These are phyloP conservation scores for Sporothrix brunneoviolacea DNA, from an alignment of 2,329 filamentous ascomycete genomes.

Conservation along the genomic window DNA sequence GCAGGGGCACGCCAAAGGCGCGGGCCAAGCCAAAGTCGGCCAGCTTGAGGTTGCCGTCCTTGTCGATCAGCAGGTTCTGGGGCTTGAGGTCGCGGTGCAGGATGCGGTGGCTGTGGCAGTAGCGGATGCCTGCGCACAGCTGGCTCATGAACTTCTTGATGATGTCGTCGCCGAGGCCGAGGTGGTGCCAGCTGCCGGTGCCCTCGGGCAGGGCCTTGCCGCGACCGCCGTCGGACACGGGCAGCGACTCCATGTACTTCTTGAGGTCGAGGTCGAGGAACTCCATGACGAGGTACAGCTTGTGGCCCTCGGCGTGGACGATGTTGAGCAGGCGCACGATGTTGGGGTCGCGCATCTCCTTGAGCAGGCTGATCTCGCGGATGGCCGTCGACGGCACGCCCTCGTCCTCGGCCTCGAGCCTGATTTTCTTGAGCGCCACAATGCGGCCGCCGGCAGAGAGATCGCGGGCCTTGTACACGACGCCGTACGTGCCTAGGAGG, in stretches of 20 bases:
- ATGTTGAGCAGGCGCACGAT: constrained; percentile 83
- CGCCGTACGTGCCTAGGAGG: constrained; percentile 78
- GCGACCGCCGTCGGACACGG: constrained; percentile 70
- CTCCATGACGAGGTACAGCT: constrained; percentile 84
- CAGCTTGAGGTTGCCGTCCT: constrained; percentile 79
- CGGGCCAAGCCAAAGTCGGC: constrained; percentile 83
- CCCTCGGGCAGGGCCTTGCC: constrained; percentile 76
- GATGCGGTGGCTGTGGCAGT: constrained; percentile 79
- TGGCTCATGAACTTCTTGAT: constrained; percentile 90
- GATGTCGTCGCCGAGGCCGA: constrained; percentile 71
- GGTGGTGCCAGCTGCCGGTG: constrained; percentile 54
- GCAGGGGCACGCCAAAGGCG: constrained; percentile 79
- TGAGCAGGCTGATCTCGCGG: constrained; percentile 82
- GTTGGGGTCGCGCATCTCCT: constrained; percentile 86
- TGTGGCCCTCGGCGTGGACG: constrained; percentile 85
- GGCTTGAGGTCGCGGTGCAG: constrained; percentile 81
- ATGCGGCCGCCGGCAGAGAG: constrained; percentile 71
- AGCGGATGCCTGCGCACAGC: constrained; percentile 70
- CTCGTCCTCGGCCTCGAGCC: constrained; percentile 85
- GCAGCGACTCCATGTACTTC: constrained; percentile 89
- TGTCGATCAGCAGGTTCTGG: constrained; percentile 77
- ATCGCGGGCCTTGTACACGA: constrained; percentile 86
- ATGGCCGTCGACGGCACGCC: constrained; percentile 85
- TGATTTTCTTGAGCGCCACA: constrained; percentile 87
- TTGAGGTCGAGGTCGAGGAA: constrained; percentile 84